Conservation (phyloP, 2,329 filamentous ascomycete genomes). For the Teratosphaeria epicoccoides region DNA sequence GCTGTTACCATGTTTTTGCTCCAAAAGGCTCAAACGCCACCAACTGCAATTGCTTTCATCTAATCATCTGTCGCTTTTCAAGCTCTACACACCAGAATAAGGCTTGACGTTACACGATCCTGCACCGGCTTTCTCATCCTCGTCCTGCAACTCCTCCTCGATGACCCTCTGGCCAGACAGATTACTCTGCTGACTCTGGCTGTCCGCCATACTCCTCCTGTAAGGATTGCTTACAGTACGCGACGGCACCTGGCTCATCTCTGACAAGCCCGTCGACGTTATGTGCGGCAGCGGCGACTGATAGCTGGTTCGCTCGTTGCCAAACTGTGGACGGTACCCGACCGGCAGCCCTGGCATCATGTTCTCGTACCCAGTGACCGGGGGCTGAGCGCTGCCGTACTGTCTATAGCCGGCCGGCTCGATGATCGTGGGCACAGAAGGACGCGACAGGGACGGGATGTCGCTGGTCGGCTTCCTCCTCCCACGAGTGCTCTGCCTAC, state of each 20-base stretch:
- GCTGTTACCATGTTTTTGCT: too few species aligned
- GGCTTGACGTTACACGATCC: conserved; percentile 4
- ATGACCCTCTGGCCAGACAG: conserved; percentile 4
- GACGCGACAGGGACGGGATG: conserved; percentile 4
- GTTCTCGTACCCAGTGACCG: conserved; percentile 3
- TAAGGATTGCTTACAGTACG: conserved; percentile 7
- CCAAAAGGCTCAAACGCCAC: neutral
- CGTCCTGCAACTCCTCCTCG: neutral
- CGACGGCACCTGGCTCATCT: conserved; percentile 6
- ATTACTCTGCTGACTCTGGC: conserved; percentile 3
- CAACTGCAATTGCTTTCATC: neutral
- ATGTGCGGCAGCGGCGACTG: neutral
- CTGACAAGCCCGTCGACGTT: conserved; percentile 3
- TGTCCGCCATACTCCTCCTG: conserved; percentile 4
- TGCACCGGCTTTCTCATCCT: conserved; percentile 2
- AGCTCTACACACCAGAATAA: conserved; percentile 10
- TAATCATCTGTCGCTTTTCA: neutral
- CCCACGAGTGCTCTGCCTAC: conserved; percentile 35
- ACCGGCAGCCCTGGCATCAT: conserved; percentile 4
- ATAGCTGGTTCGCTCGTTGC: neutral
- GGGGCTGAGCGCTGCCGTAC: neutral
- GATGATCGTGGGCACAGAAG: conserved; percentile 21
- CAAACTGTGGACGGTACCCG: neutral
- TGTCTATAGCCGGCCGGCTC: conserved; percentile 10
- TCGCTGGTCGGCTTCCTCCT: conserved; percentile 28